These are phyloP conservation scores for Begonia fuchsioides DNA, from an alignment of 306 rosid genomes.

Conservation along the genomic window DNA sequence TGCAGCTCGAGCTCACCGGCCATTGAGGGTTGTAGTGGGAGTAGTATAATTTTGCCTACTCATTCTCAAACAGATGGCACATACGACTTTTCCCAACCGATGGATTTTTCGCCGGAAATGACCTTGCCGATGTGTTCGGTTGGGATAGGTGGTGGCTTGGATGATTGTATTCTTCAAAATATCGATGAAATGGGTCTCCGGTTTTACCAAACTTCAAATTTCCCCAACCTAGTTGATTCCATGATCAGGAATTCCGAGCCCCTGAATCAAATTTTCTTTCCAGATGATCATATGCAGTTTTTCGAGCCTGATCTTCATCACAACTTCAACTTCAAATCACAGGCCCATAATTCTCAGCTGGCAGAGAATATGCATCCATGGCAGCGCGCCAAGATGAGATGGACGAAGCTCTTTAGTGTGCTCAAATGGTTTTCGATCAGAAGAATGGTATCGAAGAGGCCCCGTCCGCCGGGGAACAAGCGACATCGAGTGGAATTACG, in stretches of 20 bases:
- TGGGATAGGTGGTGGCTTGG: slow-evolving; percentile 45
- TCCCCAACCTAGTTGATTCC: slow-evolving; percentile 49
- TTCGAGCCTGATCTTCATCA: slow-evolving; percentile 36
- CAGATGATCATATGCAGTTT: slow-evolving; percentile 52
- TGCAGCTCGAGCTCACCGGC: slow-evolving; percentile 42
- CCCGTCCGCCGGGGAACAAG: slow-evolving; percentile 12
- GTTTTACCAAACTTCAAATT: slow-evolving; percentile 42
- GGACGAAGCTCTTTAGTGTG: slow-evolving; percentile 71
- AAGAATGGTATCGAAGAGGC: slow-evolving; percentile 14
- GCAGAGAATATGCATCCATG: slow-evolving; percentile 37
- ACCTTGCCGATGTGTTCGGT: slow-evolving; percentile 62
- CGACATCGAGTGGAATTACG: slow-evolving; percentile 12
- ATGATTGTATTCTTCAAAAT: slow-evolving; percentile 47
- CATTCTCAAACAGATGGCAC: slow-evolving; percentile 43
- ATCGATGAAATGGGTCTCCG: slow-evolving; percentile 43
- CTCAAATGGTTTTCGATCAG: slow-evolving; percentile 62
- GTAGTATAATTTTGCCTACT: slow-evolving; percentile 47
- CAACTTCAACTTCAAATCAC: slow-evolving; percentile 23
- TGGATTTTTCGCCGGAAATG: slow-evolving; percentile 61
- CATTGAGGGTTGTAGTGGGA: slow-evolving; percentile 42
- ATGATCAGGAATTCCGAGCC: slow-evolving; percentile 52
- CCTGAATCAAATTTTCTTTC: slow-evolving; percentile 40
- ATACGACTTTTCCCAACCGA: slow-evolving; percentile 42
- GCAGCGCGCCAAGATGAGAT: slow-evolving; percentile 57
- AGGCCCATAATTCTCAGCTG: slow-evolving; percentile 36